These are phyloP conservation scores for Fusarium sp. DNA, from an alignment of 2,329 filamentous ascomycete genomes.

Conservation along the genomic window DNA sequence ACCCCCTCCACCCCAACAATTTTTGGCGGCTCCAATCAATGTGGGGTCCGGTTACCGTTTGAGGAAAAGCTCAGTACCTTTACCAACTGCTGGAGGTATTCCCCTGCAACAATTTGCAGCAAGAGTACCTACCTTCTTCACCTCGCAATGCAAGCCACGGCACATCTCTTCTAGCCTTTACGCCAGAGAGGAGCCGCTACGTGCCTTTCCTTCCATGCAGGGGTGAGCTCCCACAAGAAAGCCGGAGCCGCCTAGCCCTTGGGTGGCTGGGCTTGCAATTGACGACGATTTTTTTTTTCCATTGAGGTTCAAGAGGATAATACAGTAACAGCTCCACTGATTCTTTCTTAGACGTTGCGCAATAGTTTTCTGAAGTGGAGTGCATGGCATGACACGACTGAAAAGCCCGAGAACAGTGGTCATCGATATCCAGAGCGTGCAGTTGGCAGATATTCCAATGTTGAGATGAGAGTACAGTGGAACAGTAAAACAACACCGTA, in stretches of 20 bases:
- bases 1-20: conserved; percentile 50
- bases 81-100: conserved; percentile 22
- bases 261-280: conserved; percentile 21
- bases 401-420: not conserved
- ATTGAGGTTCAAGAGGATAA: conserved; percentile 9
- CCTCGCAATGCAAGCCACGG: conserved; percentile 2
- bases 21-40: conserved; percentile 46
- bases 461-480: not conserved
- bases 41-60: conserved; percentile 29
- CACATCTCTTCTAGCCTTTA: conserved; percentile 35
- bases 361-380: not conserved
- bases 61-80: conserved; percentile 18
- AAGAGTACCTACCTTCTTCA: conserved; percentile 20
- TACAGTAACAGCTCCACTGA: conserved; percentile 18
- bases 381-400: conserved; percentile 13
- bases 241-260: conserved; percentile 32
- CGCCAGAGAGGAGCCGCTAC: conserved; percentile 30
- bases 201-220: conserved; percentile 36
- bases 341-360: conserved; percentile 19
- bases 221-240: conserved; percentile 32
- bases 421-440: conserved; percentile 5
- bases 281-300: not conserved
- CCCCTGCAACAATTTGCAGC: fast-evolving
- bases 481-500: not conserved
- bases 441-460: not conserved